Base-by-base conservation (phyloP, 2,329 filamentous ascomycete species). In the Leptographium lundbergii region DNA sequence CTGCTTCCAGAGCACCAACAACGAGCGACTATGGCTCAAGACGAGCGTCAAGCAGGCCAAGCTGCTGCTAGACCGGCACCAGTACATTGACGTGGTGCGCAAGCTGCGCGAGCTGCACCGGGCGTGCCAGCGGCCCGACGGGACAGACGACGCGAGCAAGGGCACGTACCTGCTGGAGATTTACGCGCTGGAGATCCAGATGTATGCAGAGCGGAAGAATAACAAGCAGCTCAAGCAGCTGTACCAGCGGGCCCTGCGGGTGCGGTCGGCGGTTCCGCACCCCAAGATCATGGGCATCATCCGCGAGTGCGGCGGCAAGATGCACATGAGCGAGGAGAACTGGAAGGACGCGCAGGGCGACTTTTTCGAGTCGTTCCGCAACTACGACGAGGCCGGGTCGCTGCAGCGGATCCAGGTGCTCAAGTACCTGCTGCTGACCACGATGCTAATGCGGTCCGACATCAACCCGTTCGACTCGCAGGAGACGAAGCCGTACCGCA, bases 301-400 rank as follows among this genome's bases (percentile, higher is more conserved):
- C 69, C 87, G 92, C 58, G 94, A 99, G 75, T 99, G 94, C 70
- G 94, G 94, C 67, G 94, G 94, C 66, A 99, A 99, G 78, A 99
- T 99, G 94, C 91, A 97, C 76, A 97, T 99, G 94, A 94, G 89
- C 71, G 94, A 99, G 78, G 94, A 97, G 75, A 97, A 97, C 71
- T 99, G 94, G 94, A 90, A 94, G 71, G 89, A 91, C 68, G 94
- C 94, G 1, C 91, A 97, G 73, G 92, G 86, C 66, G 94, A 97
- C 75, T 99, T 99, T 73, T 96, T 96, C 72, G 94, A 99, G 72
- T 95, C 92, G 1, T 99, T 99, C 77, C 88, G 91, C 60, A 97
- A 96, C 75, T 99, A 97, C 74, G 94, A 99, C 70, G 94, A 99
- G 76, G 94, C 94, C 48, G 94, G 94, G 53, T 96, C 91, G 29